phyloP scores from a whole-genome alignment of 1,284 basidiomycete genomes.

The Trametes sp. region DNA sequence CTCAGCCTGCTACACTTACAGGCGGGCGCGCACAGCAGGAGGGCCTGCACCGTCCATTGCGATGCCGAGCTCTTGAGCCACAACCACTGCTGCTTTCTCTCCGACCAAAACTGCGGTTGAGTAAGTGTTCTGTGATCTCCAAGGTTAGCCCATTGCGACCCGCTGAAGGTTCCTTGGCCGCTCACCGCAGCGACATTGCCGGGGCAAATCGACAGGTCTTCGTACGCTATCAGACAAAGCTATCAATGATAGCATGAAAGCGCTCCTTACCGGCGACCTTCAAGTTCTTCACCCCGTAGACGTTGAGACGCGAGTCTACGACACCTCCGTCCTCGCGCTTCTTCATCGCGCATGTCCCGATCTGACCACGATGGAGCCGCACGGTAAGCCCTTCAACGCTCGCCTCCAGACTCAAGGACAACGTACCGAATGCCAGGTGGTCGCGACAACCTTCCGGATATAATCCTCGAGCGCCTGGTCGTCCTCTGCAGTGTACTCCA shows the following conservation, averaged over 20 bases:
- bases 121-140: constrained; percentile 51
- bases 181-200: constrained; percentile 27
- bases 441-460: constrained; percentile 45
- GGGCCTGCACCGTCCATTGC: constrained; percentile 6
- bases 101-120: constrained; percentile 57
- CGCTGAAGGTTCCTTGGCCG: not conserved
- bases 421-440: constrained; percentile 40
- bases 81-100: constrained; percentile 65
- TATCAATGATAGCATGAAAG: not conserved
- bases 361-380: constrained; percentile 5
- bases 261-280: constrained; percentile 53
- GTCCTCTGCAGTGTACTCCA: constrained; percentile 66
- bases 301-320: constrained; percentile 71
- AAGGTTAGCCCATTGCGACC: too few relatives aligned
- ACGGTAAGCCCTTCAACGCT: not conserved
- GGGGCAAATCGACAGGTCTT: constrained; percentile 52
- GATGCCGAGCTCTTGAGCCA: constrained; percentile 64
- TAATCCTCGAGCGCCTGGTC: constrained; percentile 72
- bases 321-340: constrained; percentile 76
- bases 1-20: not conserved
- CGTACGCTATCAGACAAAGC: not conserved
- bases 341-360: constrained; percentile 66
- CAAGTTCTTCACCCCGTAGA: constrained; percentile 74
- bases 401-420: not conserved
- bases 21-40: not conserved